phyloP scores from a whole-genome alignment of 345 rosid species.

The Cardiospermum halicacabum region DNA sequence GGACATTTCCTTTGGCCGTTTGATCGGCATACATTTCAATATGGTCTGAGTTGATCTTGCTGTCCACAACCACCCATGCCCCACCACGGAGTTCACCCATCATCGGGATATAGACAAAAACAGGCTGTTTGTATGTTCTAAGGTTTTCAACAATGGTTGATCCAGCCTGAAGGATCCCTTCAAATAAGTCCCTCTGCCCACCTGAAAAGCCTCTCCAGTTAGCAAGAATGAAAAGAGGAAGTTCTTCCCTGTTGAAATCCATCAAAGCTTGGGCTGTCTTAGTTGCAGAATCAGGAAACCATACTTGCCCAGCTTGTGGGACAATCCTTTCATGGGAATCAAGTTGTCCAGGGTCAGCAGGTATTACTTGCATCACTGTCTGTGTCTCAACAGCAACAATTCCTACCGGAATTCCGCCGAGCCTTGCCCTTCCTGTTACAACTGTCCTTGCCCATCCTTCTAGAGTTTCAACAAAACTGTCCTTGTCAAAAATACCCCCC shows the following conservation, averaged over 20 bases:
- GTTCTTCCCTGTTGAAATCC: slow-evolving; percentile 94
- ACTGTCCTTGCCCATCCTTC: slow-evolving; percentile 99
- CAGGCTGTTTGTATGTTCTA: slow-evolving; percentile 93
- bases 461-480: slow-evolving; percentile 84
- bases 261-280: slow-evolving; percentile 96
- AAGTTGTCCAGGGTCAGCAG: slow-evolving; percentile 99
- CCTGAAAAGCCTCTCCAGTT: slow-evolving; percentile 99
- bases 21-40: slow-evolving; percentile 98
- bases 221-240: slow-evolving; percentile 93
- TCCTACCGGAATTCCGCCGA: slow-evolving; percentile 98
- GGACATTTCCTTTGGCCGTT: slow-evolving; percentile 93
- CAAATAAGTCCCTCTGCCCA: slow-evolving; percentile 97
- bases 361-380: slow-evolving; percentile 96
- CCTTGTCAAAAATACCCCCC: slow-evolving; percentile 94
- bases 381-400: slow-evolving; percentile 98
- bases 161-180: slow-evolving; percentile 99
- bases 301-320: slow-evolving; percentile 99
- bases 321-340: slow-evolving; percentile 99
- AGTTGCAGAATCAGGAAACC: slow-evolving; percentile 99
- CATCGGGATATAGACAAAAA: slow-evolving; percentile 94
- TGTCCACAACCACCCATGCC: slow-evolving; percentile 99
- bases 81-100: slow-evolving; percentile 99
- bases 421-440: slow-evolving; percentile 99
- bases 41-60: slow-evolving; percentile 85
- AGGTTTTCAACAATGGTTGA: slow-evolving; percentile 97